A percentile compares a stretch with the other conserved stretches of the same genome.
phyloP scores from a whole-genome alignment of 2,329 filamentous ascomycete species.

The Cytospora chrysosperma region DNA sequence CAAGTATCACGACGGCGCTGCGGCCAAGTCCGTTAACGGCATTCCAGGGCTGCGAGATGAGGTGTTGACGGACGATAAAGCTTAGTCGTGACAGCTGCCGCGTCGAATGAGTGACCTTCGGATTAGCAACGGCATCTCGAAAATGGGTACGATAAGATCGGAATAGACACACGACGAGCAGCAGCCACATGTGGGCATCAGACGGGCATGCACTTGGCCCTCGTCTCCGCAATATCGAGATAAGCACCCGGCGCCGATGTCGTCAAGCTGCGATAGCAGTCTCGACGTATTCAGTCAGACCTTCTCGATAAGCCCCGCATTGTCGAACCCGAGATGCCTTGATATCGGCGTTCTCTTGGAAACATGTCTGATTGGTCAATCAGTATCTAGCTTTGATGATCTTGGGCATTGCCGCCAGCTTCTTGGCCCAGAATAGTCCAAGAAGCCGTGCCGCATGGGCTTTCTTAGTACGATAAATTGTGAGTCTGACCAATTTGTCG shows the following conservation, averaged over 20 bases:
- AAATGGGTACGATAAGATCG: slow-evolving; percentile 22
- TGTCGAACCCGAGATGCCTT: not conserved
- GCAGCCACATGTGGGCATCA: not conserved
- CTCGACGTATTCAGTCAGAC: slow-evolving; percentile 14
- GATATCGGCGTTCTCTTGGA: slow-evolving; percentile 18
- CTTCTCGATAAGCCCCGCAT: slow-evolving; percentile 21
- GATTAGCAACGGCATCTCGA: slow-evolving; percentile 17
- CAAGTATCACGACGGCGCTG: not conserved
- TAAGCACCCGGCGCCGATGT: slow-evolving; percentile 21
- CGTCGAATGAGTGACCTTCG: slow-evolving; percentile 11
- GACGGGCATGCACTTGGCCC: not conserved
- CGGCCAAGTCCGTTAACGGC: slow-evolving; percentile 14
- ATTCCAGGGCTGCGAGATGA: slow-evolving; percentile 3
- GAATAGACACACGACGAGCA: slow-evolving; percentile 9
- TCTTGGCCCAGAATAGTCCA: slow-evolving; percentile 1
- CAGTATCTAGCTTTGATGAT: slow-evolving; percentile 2
- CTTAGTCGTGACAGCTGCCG: slow-evolving; percentile 3
- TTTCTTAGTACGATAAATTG: not conserved
- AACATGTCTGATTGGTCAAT: slow-evolving; percentile 5
- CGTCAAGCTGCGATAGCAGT: slow-evolving; percentile 9
- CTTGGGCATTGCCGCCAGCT: slow-evolving; percentile 4
- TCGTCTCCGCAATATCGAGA: slow-evolving; percentile 18
- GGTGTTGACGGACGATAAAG: slow-evolving; percentile 7
- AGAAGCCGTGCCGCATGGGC: not conserved
- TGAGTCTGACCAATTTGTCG: not conserved